Evolutionary conservation across 306 rosid species (phyloP).

Genomic region (Begonia fuchsioides): DNA sequence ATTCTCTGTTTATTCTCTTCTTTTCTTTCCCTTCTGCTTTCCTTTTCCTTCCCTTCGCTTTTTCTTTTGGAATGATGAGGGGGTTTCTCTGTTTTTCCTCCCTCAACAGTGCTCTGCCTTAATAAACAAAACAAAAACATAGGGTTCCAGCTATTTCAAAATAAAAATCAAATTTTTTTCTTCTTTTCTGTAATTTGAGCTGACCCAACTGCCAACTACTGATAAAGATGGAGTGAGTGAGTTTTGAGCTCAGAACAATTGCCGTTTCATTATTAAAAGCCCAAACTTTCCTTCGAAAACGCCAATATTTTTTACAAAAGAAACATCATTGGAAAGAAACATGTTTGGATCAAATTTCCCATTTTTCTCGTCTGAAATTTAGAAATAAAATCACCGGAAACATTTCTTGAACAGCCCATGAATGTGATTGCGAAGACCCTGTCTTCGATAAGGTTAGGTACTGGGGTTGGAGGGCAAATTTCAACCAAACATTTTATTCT

Average conservation of each 20-base stretch:
- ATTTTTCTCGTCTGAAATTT: too few species aligned
- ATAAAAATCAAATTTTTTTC: neutral
- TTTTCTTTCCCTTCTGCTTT: slow-evolving; percentile 1
- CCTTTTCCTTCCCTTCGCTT: slow-evolving; percentile 10
- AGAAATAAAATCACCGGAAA: too few species aligned
- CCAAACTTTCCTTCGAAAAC: too few species aligned
- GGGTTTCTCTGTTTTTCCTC: slow-evolving; percentile 29
- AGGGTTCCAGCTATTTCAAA: neutral
- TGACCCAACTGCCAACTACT: slow-evolving; percentile 50
- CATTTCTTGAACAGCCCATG: too few species aligned
- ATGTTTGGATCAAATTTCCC: too few species aligned
- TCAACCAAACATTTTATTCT: too few species aligned
- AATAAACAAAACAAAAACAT: slow-evolving; percentile 7
- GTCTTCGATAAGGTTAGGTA: too few species aligned
- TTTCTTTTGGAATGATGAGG: slow-evolving; percentile 41
- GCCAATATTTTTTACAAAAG: too few species aligned
- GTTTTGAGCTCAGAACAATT: neutral
- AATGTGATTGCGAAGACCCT: too few species aligned
- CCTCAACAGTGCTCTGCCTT: slow-evolving; percentile 20
- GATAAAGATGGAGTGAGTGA: slow-evolving; percentile 27
- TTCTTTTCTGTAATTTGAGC: slow-evolving; percentile 12
- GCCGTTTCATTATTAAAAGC: too few species aligned
- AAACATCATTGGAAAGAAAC: too few species aligned
- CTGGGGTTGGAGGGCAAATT: too few species aligned
- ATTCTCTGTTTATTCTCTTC: slow-evolving; percentile 15